Evolutionary conservation across 805 yeast genomes (phyloP), one percentile per base, ranked within the genome.

Genomic region (Nakazawaea wickerhamii): DNA sequence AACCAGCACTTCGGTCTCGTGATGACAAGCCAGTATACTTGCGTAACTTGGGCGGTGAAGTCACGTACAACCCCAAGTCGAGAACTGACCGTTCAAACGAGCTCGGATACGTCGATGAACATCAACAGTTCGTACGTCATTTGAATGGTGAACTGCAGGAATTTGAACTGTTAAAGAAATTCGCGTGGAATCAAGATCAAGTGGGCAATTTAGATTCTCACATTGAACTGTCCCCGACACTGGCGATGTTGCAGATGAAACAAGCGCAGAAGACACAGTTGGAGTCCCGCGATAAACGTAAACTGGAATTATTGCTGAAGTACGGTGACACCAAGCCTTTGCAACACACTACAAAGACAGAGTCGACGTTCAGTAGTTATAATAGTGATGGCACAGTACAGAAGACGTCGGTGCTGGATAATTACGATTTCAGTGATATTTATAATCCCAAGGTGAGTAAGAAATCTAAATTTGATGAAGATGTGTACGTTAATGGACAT

Each of bases 11-110:
- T 0, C 62, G 95, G 38, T 77, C 84, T 25, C 57, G 90, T 41
- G 84, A 80, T 47, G 96, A 88, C 54, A 77, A 77, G 30, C 95
- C 96, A n/a, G 60, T 77, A 48, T 77, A 87, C 66, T 54, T 77
- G 52, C 64, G 76, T 55, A 64, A 69, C 47, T 55, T 70, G 1
- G 67, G 63, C 6, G 59, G 61, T 21, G 71, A 68, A 32, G 58
- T 73, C 6, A 66, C 69, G 18, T 74, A 73, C 51, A 78, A 79
- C 52, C 81, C 83, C 1, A 75, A 70, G 52, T 69, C 81, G 3
- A 61, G 81, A 43, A 61, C 60, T 3, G 55, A 57, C 39, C 55
- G 58, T 40, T 64, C 60, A 41, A 46, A 54, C 3, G 57, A 55
- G 30, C 55, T 55, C 30, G 66, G 66, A 17, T 61, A 56, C 42